Conservation (phyloP, 1,284 basidiomycete species). For the Stygiomarasmius scandens region DNA sequence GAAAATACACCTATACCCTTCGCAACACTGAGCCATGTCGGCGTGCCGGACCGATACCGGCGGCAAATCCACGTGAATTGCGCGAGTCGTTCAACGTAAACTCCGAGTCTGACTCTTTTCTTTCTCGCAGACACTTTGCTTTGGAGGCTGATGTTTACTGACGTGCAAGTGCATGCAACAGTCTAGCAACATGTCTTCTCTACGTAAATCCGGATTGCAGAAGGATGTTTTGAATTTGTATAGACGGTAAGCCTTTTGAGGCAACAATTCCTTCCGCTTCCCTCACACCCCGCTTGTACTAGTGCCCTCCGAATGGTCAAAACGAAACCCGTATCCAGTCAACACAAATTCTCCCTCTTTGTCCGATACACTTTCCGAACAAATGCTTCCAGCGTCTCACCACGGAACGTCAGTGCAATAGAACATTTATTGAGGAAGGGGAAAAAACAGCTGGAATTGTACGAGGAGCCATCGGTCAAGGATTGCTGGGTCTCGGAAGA, state of each 20-base stretch:
- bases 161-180: background rate
- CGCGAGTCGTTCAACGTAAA: too few species aligned
- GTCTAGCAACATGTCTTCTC: conserved; percentile 18
- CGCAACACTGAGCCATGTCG: too few species aligned
- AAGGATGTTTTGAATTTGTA: conserved; percentile 73
- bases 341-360: conserved; percentile 65
- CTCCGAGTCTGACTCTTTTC: too few species aligned
- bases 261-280: background rate
- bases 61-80: too few species aligned
- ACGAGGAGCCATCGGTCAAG: conserved; percentile 64
- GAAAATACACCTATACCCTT: too few species aligned
- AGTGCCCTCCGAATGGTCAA: conserved; percentile 76
- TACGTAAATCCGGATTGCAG: conserved; percentile 63
- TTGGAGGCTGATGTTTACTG: background rate
- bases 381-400: conserved; percentile 60
- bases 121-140: too few species aligned
- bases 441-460: conserved; percentile 64
- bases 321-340: conserved; percentile 60
- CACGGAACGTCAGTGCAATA: conserved; percentile 65
- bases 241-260: conserved; percentile 51
- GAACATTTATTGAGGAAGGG: conserved; percentile 75
- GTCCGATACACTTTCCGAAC: conserved; percentile 69
- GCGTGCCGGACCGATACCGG: too few species aligned
- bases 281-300: background rate
- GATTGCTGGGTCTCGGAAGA: conserved; percentile 72